Conservation (phyloP, 2,329 filamentous ascomycete genomes). For the Colletotrichum sp. region DNA sequence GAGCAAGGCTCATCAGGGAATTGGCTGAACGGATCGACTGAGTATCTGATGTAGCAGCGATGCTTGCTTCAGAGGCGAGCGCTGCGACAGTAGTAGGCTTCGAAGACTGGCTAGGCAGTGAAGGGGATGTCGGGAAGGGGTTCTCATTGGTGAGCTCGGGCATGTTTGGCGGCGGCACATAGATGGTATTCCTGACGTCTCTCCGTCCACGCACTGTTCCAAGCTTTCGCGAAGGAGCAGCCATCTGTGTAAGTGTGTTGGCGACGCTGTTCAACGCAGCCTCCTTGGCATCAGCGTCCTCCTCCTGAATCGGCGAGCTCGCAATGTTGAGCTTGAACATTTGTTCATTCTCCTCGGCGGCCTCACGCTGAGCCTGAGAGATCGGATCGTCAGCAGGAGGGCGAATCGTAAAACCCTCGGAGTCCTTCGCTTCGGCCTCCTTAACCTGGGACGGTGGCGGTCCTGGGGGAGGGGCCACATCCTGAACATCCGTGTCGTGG, state of each 20-base stretch:
- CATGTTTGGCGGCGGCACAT: slow-evolving; percentile 61
- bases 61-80: slow-evolving; percentile 67
- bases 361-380: slow-evolving; percentile 75
- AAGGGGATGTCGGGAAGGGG: slow-evolving; percentile 40
- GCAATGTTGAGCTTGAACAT: slow-evolving; percentile 82
- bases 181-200: slow-evolving; percentile 91
- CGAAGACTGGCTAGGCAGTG: slow-evolving; percentile 35
- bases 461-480: slow-evolving; percentile 56
- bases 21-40: slow-evolving; percentile 90
- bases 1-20: slow-evolving; percentile 72
- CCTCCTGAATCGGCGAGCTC: slow-evolving; percentile 78
- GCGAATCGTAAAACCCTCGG: slow-evolving; percentile 80
- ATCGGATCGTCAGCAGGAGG: slow-evolving; percentile 68
- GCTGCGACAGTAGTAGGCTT: slow-evolving; percentile 56
- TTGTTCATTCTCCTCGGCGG: slow-evolving; percentile 64
- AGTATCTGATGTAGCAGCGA: slow-evolving; percentile 74
- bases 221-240: slow-evolving; percentile 70
- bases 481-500: slow-evolving; percentile 50
- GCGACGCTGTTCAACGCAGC: slow-evolving; percentile 78
- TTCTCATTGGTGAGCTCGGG: slow-evolving; percentile 38
- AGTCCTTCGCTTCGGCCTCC: slow-evolving; percentile 59
- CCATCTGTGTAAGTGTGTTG: slow-evolving; percentile 69
- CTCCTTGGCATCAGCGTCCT: slow-evolving; percentile 74
- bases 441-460: slow-evolving; percentile 53
- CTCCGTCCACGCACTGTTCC: slow-evolving; percentile 86